These are phyloP conservation scores for Knoxdaviesia capensis DNA, from an alignment of 2,329 filamentous ascomycete genomes.

Conservation along the genomic window DNA sequence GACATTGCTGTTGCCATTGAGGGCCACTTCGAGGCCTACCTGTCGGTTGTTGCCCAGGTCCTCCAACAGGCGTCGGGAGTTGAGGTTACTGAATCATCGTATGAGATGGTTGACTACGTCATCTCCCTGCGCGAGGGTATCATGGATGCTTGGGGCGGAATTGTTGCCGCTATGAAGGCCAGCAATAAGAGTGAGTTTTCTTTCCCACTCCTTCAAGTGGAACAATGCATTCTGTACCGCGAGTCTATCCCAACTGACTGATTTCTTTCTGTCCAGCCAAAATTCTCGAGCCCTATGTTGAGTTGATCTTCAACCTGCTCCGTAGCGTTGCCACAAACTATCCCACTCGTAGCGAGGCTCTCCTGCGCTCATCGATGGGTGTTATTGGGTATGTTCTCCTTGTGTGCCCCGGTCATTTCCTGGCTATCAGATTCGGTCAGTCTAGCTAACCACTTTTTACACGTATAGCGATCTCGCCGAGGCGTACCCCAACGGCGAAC, in stretches of 20 bases:
- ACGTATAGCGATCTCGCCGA: slow-evolving; percentile 66
- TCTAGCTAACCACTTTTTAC: slow-evolving; percentile 14
- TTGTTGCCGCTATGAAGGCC: slow-evolving; percentile 81
- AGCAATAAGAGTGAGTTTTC: slow-evolving; percentile 48
- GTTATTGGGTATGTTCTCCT: slow-evolving; percentile 61
- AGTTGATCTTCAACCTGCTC: slow-evolving; percentile 73
- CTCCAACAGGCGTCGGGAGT: slow-evolving; percentile 83
- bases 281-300: slow-evolving; percentile 56
- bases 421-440: slow-evolving; percentile 3
- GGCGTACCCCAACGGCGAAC: slow-evolving; percentile 78
- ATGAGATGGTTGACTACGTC: slow-evolving; percentile 95
- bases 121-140: slow-evolving; percentile 90
- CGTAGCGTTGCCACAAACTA: slow-evolving; percentile 56
- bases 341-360: slow-evolving; percentile 70
- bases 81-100: slow-evolving; percentile 60
- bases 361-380: slow-evolving; percentile 90
- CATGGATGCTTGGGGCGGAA: slow-evolving; percentile 97
- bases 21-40: slow-evolving; percentile 79
- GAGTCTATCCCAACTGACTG: slow-evolving; percentile 5
- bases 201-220: slow-evolving; percentile 3
- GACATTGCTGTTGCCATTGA: slow-evolving; percentile 92
- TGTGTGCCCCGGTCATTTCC: background rate
- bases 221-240: slow-evolving; percentile 11
- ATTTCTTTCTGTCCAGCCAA: slow-evolving; percentile 26
- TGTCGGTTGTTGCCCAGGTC: slow-evolving; percentile 81